Evolutionary conservation across 2,329 filamentous ascomycete genomes (phyloP).

Genomic region (Hirsutella rhossiliensis): DNA sequence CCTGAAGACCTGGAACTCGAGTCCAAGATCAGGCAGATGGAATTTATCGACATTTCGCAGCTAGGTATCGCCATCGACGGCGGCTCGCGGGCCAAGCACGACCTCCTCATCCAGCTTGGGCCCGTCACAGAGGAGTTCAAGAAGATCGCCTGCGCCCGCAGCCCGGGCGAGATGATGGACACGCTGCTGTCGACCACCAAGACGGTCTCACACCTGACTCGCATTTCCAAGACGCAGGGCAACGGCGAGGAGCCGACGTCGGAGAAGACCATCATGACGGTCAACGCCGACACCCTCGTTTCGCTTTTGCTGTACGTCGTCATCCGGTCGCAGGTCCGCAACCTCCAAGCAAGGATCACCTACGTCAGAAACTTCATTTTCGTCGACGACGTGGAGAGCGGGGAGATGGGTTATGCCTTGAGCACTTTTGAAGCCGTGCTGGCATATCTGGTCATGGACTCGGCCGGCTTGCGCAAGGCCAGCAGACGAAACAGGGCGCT

Average conservation of each 20-base stretch:
- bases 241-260: constrained; percentile 20
- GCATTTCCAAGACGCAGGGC: constrained; percentile 31
- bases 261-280: constrained; percentile 46
- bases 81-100: constrained; percentile 65
- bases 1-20: constrained; percentile 82
- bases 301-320: constrained; percentile 85
- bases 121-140: constrained; percentile 81
- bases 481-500: constrained; percentile 76
- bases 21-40: constrained; percentile 83
- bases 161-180: constrained; percentile 82
- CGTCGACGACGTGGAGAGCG: constrained; percentile 92
- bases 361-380: constrained; percentile 98
- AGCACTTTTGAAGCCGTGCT: constrained; percentile 94
- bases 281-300: constrained; percentile 83
- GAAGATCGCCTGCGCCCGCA: constrained; percentile 65
- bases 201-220: constrained; percentile 58
- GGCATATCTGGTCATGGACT: constrained; percentile 75
- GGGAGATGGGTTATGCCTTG: constrained; percentile 89
- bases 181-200: constrained; percentile 73
- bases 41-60: constrained; percentile 86
- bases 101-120: constrained; percentile 63
- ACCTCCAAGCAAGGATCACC: constrained; percentile 77
- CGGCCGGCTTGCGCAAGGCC: constrained; percentile 66
- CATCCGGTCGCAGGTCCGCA: constrained; percentile 76
- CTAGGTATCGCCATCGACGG: constrained; percentile 80